Evolutionary conservation across 345 rosid genomes (phyloP).

Genomic region (Eucalyptus viminalis): DNA sequence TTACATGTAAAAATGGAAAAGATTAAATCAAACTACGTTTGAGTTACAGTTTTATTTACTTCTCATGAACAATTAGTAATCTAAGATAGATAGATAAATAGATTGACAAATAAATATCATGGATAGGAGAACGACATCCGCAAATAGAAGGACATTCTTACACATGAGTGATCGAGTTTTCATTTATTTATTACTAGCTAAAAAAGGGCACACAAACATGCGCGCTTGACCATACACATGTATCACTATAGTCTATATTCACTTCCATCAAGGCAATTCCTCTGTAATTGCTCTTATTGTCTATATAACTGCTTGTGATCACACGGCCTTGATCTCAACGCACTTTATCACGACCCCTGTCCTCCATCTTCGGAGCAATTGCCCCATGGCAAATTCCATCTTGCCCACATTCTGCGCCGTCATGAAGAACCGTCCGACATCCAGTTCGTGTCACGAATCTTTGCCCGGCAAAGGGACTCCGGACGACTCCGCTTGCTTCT

Average conservation of each 20-base stretch:
- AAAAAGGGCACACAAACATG: neutral
- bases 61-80: neutral
- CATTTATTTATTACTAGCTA: neutral
- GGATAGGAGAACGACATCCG: neutral
- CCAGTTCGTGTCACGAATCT: too few species aligned
- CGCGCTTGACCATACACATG: neutral
- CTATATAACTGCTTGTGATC: rapidly evolving
- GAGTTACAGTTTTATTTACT: too few species aligned
- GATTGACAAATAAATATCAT: neutral
- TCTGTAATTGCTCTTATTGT: neutral
- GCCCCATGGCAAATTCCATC: too few species aligned
- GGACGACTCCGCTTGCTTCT: too few species aligned
- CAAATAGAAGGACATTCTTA: neutral
- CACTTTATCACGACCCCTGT: too few species aligned
- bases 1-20: too few species aligned
- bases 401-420: too few species aligned
- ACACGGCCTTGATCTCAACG: too few species aligned
- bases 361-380: too few species aligned
- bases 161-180: neutral
- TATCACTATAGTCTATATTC: neutral
- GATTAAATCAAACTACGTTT: too few species aligned
- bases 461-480: too few species aligned
- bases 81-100: neutral
- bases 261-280: neutral
- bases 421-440: too few species aligned